Percentiles rank a stretch among this genome's conserved stretches.
Conservation (phyloP, 2,329 filamentous ascomycete genomes). For the Rhynchosporium agropyri region DNA sequence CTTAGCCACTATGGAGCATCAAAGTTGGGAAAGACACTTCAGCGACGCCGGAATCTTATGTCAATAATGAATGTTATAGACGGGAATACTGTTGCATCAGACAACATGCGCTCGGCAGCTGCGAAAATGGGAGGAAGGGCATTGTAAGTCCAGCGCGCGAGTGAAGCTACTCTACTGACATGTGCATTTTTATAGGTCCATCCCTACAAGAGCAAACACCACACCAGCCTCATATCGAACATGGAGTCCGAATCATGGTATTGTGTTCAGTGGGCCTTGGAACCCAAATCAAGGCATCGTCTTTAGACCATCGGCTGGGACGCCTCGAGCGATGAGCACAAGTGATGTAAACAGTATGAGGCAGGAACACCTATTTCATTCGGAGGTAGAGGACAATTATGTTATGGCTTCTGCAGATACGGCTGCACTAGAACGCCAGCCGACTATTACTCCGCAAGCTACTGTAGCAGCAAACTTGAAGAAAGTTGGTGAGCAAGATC, state of each 20-base stretch:
- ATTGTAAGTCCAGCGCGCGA: conserved; percentile 30
- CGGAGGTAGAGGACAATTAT: conserved; percentile 33
- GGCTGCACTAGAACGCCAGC: conserved; percentile 10
- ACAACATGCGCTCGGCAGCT: conserved; percentile 31
- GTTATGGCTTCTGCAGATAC: conserved; percentile 25
- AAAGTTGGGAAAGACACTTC: conserved; percentile 37
- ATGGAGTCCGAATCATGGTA: conserved; percentile 25
- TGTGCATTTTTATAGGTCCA: not conserved
- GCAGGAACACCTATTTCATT: conserved; percentile 30
- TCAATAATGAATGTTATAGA: conserved; percentile 28
- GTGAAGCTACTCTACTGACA: not conserved
- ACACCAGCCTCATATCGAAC: conserved; percentile 1
- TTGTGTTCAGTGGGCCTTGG: conserved; percentile 47
- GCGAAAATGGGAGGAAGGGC: conserved; percentile 26
- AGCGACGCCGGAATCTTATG: conserved; percentile 29
- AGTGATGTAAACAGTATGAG: conserved; percentile 22
- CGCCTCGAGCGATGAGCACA: conserved; percentile 31
- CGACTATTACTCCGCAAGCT: not conserved
- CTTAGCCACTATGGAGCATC: conserved; percentile 43
- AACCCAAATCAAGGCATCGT: conserved; percentile 46
- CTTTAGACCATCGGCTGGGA: conserved; percentile 39
- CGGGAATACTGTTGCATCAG: conserved; percentile 27
- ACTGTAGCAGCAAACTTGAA: conserved; percentile 4
- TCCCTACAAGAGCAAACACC: conserved; percentile 7
- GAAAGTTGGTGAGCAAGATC: not conserved